These are phyloP conservation scores for Tuber microsphaerosporum DNA, from an alignment of 495 filamentous ascomycete genomes.

Conservation along the genomic window DNA sequence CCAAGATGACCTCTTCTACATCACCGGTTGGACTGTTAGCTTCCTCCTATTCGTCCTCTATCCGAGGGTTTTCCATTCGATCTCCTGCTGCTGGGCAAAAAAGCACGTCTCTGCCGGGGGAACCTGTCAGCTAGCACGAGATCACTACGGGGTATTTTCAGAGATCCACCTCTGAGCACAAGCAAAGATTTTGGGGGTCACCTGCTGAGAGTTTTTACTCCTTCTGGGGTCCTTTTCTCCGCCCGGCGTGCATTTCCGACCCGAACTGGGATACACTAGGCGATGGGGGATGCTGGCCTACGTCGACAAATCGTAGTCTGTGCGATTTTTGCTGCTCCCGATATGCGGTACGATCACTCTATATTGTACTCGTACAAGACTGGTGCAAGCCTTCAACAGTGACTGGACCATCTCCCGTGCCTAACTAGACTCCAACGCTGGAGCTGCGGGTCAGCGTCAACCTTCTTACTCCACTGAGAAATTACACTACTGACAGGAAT, in stretches of 20 bases:
- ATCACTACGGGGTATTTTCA: not conserved
- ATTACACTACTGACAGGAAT: not conserved
- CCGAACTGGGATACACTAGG: not conserved
- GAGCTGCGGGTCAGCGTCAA: not conserved
- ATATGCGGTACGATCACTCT: constrained; percentile 1
- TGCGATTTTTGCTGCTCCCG: not conserved
- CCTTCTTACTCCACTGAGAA: not conserved
- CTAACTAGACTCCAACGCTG: not conserved
- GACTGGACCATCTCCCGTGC: not conserved
- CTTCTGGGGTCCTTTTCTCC: not conserved
- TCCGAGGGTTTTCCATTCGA: not conserved
- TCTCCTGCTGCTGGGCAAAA: not conserved
- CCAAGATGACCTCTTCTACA: not conserved
- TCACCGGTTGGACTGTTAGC: not conserved
- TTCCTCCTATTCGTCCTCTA: not conserved
- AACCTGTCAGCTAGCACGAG: not conserved
- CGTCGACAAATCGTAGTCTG: not conserved
- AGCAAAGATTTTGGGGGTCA: not conserved
- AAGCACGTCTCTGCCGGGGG: not conserved
- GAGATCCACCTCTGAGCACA: not conserved
- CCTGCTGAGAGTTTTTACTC: not conserved
- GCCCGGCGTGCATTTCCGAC: not conserved
- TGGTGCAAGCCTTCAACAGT: not conserved
- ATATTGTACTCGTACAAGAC: not conserved
- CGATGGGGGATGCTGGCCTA: not conserved